These are phyloP conservation scores for Lyophyllum decastes DNA, from an alignment of 768 basidiomycete genomes.

Conservation along the genomic window DNA sequence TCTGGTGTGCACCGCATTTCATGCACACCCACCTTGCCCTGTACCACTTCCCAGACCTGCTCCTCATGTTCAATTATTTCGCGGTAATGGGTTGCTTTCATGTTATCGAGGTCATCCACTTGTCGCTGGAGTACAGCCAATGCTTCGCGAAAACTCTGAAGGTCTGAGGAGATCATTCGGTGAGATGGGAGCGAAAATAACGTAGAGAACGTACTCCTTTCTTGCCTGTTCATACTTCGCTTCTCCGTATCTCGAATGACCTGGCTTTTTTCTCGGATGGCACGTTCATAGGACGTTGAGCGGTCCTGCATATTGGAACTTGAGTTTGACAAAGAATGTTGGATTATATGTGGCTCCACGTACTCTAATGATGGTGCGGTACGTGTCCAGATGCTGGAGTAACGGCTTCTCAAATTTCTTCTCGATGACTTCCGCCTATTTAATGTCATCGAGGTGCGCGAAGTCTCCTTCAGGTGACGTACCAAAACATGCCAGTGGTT, in stretches of 20 bases:
- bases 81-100: slow-evolving; percentile 84
- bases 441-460: slow-evolving; percentile 7
- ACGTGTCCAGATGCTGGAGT: slow-evolving; percentile 80
- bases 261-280: slow-evolving; percentile 80
- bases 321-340: background rate
- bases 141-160: slow-evolving; percentile 87
- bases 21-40: slow-evolving; percentile 65
- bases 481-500: slow-evolving; percentile 94
- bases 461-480: slow-evolving; percentile 25
- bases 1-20: background rate
- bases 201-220: slow-evolving; percentile 63
- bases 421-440: slow-evolving; percentile 81
- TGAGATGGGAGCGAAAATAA: background rate
- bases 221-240: slow-evolving; percentile 81
- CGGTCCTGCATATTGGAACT: slow-evolving; percentile 58
- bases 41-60: slow-evolving; percentile 92
- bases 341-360: slow-evolving; percentile 14
- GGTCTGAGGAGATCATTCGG: slow-evolving; percentile 49
- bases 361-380: slow-evolving; percentile 73
- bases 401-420: slow-evolving; percentile 89
- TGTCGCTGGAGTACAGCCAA: slow-evolving; percentile 80
- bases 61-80: slow-evolving; percentile 92
- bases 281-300: slow-evolving; percentile 79
- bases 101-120: slow-evolving; percentile 87
- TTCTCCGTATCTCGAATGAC: slow-evolving; percentile 85